Base-by-base conservation (phyloP, 495 filamentous ascomycete genomes). In the Hypomontagnella submonticulosa region DNA sequence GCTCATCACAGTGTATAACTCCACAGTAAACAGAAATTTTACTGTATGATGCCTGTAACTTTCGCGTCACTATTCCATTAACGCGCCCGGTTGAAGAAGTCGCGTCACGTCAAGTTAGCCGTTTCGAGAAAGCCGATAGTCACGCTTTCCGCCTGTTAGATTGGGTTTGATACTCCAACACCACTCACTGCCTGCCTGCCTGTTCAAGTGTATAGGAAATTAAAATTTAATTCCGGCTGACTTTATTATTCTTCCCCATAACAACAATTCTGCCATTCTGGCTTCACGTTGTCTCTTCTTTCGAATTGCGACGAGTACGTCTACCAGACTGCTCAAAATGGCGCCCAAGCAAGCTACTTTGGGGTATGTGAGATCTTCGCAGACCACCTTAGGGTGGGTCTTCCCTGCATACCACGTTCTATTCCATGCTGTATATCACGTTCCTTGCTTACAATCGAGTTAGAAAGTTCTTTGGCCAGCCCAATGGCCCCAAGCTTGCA, bases 361-460 rank as follows among this genome's bases (percentile, higher is more conserved):
- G 73, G 92, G 92, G 94, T 98, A 97, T 81, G 94, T 96, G 43
- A 88, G 84, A 75, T 81, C 88, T 57, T 83, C 85, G 52, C 92
- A 97, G 79, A 84, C 86, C 69, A 96, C 90, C 56, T 79, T 97
- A 73, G 87, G 91, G 93, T 96, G 85, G 81, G 91, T 88, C 40
- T 58, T 48, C 48, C 33, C 59, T 66, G 34, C 20, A 19, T 57
- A 32, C n/a, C 10, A 38, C 19, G 4, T 13, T 51, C 12, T 42
- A 46, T 13, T 18, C 4, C 11, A 12, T 20, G 49, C 20, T 27
- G 1, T 19, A 23, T 66, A 11, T 48, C 8, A 32, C 18, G 19
- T 19, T 23, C 44, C 11, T 42, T 61, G 36, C 61, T 71, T 27
- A 71, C 46, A 18, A 18, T 43, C 27, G 42, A 32, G 0, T 9